A percentile compares a stretch with the other conserved stretches of the same genome.
Conservation (phyloP, 768 basidiomycete genomes). For the Phaeolepiota aurea region DNA sequence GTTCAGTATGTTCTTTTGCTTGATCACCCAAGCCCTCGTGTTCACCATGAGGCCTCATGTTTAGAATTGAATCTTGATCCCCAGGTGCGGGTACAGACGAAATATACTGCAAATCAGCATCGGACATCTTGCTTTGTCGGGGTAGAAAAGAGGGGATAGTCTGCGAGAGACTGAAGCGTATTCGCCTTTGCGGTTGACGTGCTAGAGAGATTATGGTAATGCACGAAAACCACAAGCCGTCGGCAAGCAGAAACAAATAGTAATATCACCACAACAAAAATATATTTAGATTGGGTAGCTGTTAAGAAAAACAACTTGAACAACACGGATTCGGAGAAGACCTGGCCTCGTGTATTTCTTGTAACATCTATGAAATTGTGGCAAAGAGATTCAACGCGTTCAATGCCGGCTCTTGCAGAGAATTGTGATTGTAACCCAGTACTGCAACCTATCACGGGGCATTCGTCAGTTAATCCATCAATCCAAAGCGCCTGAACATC, state of each 20-base stretch:
- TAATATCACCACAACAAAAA: too few species aligned
- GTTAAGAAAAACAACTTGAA: too few species aligned
- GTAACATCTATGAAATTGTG: constrained; percentile 5
- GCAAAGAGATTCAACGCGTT: constrained; percentile 63
- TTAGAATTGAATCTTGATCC: neutral
- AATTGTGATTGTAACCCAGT: constrained; percentile 78
- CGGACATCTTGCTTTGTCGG: constrained; percentile 2
- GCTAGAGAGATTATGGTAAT: too few species aligned
- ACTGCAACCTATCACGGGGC: constrained; percentile 52
- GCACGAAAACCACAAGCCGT: too few species aligned
- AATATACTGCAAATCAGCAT: neutral
- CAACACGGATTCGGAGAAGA: too few species aligned
- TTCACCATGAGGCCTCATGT: constrained; percentile 2
- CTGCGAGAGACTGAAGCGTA: neutral
- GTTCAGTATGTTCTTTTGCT: neutral
- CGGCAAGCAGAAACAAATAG: too few species aligned
- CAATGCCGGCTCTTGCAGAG: constrained; percentile 68
- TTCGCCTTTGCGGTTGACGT: too few species aligned
- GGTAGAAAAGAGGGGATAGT: constrained; percentile 2
- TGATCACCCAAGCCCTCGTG: constrained; percentile 2
- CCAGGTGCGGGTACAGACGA: neutral
- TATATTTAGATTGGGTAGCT: too few species aligned
- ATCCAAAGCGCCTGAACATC: neutral
- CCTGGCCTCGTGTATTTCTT: too few species aligned
- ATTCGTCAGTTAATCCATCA: neutral